A percentile compares a stretch with the other conserved stretches of the same genome.
phyloP scores from a whole-genome alignment of 148 eudicot genomes.

The Cornus suecica region DNA sequence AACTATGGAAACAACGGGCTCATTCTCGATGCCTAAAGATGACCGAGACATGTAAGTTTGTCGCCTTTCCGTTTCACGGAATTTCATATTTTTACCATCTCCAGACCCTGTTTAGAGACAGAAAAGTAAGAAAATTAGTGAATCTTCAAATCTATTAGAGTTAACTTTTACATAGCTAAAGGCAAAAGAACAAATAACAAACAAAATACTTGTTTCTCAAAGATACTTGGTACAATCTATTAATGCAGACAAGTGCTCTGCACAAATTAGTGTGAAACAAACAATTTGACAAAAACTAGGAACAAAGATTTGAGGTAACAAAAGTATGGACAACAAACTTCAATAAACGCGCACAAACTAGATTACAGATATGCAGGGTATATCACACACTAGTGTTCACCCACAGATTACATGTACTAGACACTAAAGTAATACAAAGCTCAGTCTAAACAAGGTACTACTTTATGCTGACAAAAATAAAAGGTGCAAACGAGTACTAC shows the following conservation, averaged over 20 bases:
- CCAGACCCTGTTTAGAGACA: slow-evolving; percentile 9
- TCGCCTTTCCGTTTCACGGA: slow-evolving; percentile 4
- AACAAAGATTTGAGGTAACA: no score
- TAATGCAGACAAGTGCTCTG: no score
- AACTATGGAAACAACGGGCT: background rate
- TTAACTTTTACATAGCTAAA: background rate
- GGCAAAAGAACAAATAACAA: background rate
- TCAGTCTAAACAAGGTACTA: background rate
- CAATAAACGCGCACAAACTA: no score
- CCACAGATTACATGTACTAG: background rate
- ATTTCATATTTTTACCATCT: slow-evolving; percentile 3
- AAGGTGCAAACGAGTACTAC: background rate
- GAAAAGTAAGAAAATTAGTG: slow-evolving; percentile 3
- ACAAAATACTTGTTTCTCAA: background rate
- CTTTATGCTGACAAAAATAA: background rate
- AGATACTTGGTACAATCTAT: no score
- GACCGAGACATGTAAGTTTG: slow-evolving; percentile 8
- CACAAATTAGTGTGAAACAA: no score
- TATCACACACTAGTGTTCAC: background rate
- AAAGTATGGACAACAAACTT: no score
- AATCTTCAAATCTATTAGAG: background rate
- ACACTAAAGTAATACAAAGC: background rate
- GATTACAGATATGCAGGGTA: background rate
- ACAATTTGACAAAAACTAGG: no score
- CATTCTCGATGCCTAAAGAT: slow-evolving; percentile 1